Percentiles rank a stretch among this genome's conserved stretches.
phyloP scores from a whole-genome alignment of 352 stramenopile species.

The Globisporangium paroecandrum region DNA sequence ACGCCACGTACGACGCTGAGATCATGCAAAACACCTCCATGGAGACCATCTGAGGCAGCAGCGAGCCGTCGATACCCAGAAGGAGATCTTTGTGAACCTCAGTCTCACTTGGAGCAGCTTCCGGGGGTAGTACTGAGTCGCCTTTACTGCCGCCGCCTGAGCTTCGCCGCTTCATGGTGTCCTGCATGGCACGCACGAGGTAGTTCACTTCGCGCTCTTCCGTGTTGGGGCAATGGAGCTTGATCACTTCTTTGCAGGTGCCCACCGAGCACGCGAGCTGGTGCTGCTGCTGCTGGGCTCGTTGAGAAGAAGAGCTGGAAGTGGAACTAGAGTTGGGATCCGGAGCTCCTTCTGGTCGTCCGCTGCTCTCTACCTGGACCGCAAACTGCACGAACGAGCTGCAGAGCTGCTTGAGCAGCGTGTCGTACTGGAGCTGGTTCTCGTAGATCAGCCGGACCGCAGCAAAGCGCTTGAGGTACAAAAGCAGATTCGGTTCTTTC shows the following conservation, averaged over 20 bases:
- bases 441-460: conserved; percentile 65
- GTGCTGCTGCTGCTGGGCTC: conserved; percentile 11
- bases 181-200: conserved; percentile 48
- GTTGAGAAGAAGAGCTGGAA: background rate
- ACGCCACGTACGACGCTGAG: conserved; percentile 54
- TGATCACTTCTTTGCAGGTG: conserved; percentile 43
- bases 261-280: conserved; percentile 38
- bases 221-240: conserved; percentile 29
- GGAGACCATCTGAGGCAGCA: conserved; percentile 27
- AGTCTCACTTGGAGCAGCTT: background rate
- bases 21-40: conserved; percentile 64
- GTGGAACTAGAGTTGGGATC: no score
- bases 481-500: conserved; percentile 43
- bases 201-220: conserved; percentile 36
- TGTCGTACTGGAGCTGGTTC: conserved; percentile 62
- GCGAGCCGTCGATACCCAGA: background rate
- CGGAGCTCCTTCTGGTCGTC: conserved; percentile 2
- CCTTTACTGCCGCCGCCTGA: background rate
- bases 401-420: conserved; percentile 50
- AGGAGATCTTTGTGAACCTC: background rate
- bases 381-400: conserved; percentile 44
- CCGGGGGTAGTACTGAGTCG: background rate
- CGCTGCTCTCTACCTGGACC: background rate
- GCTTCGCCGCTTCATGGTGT: conserved; percentile 15
- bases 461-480: conserved; percentile 60